Evolutionary conservation across 495 filamentous ascomycete genomes (phyloP), one percentile per base, ranked within the genome.

Genomic region (Oidiodendron maius): DNA sequence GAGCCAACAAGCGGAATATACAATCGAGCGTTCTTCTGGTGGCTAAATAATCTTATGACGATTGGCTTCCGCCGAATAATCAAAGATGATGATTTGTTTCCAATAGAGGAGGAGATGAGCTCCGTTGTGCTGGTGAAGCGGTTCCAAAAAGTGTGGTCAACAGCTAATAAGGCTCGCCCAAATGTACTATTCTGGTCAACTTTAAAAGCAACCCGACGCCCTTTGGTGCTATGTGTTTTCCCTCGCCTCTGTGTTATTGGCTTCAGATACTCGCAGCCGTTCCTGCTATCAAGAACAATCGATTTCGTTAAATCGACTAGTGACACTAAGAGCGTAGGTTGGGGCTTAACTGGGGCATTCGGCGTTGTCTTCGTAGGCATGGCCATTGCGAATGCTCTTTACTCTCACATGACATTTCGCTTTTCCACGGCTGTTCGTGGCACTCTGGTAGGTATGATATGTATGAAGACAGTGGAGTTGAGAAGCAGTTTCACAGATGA

Each of bases 201-300:
- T 26, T 37, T 38, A 13, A 24, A 44, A 30, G 48, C 38, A 22
- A n/a, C 44, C n/a, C 17, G 10, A 18, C 39, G 45, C 44, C 32
- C 38, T 3, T 21, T 53, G 6, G 28, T 30, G 16, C 36, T 36
- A 6, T 16, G 49, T 17, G n/a, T 62, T 80, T 28, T 68, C 71
- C 47, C 78, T 79, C 3, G 64, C 35, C 53, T 71, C 0, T 71
- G 61, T 30, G 61, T 76, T 0, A 72, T 74, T 20, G 79, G 64
- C 2, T 80, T 89, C 53, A 78, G 69, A 15, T 78, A 82, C 41
- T 75, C 74, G 42, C 83, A 87, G 53, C 83, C 84, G 1, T 74
- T 89, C 41, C 69, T 89, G 3, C 59, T 67, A 40, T 50, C 40
- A 18, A 41, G 45, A 22, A 50, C 53, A 9, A 48, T 65, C 13